phyloP scores from a whole-genome alignment of 208 protist species.

The Leishmania turanica region DNA sequence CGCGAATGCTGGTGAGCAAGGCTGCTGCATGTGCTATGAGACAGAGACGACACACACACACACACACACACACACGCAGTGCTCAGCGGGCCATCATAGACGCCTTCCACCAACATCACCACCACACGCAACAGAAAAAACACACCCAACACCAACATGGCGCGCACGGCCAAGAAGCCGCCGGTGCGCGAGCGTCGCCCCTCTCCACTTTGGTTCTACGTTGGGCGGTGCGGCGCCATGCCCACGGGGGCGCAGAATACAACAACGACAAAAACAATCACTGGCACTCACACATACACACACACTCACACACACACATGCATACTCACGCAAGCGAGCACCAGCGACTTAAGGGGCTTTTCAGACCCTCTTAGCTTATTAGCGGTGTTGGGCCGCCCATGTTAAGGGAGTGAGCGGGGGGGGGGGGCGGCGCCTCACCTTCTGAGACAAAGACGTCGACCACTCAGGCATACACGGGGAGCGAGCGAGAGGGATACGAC shows the following conservation, averaged over 20 bases:
- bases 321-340: background rate
- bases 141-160: too few species aligned
- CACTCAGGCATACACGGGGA: background rate
- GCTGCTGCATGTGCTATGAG: background rate
- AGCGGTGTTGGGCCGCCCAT: background rate
- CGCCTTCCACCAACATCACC: too few species aligned
- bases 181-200: background rate
- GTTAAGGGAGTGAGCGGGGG: background rate
- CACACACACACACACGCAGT: background rate
- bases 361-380: constrained; percentile 10
- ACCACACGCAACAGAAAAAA: too few species aligned
- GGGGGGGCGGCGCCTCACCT: background rate
- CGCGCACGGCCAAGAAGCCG: too few species aligned
- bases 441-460: background rate
- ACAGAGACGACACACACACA: constrained; percentile 22
- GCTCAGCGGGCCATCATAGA: background rate
- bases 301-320: background rate
- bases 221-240: background rate
- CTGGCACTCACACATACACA: background rate
- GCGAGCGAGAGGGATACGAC: background rate
- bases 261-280: background rate
- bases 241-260: too few species aligned
- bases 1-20: background rate
- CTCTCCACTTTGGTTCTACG: background rate
- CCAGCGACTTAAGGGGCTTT: background rate